phyloP scores from a whole-genome alignment of 2,329 filamentous ascomycete genomes.

The Fusarium chuoi region DNA sequence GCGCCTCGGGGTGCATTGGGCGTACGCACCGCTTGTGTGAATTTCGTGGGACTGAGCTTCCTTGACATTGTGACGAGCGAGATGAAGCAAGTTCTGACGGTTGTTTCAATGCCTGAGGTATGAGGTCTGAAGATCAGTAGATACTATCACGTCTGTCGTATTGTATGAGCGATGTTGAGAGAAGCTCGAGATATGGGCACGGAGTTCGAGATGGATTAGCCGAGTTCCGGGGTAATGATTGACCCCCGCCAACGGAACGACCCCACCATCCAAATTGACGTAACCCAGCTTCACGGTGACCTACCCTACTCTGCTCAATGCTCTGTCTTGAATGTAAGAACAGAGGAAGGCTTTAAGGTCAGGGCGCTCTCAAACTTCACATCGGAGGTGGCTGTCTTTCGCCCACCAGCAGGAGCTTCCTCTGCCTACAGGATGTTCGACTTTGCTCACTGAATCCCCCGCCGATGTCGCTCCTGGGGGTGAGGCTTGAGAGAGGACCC shows the following conservation, averaged over 20 bases:
- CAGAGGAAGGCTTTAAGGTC: rapidly evolving
- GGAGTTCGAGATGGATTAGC: constrained; percentile 13
- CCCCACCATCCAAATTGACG: constrained; percentile 13
- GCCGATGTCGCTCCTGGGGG: neutral
- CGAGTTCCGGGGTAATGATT: constrained; percentile 10
- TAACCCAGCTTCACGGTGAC: neutral
- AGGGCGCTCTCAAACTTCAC: rapidly evolving
- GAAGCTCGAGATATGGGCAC: neutral
- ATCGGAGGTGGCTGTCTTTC: neutral
- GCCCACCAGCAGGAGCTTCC: rapidly evolving
- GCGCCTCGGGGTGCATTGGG: neutral
- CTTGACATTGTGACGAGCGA: constrained; percentile 44
- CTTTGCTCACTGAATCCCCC: too few relatives aligned
- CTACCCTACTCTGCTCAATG: neutral
- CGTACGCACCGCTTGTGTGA: constrained; percentile 49
- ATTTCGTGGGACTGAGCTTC: constrained; percentile 48
- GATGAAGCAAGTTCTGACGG: too few relatives aligned
- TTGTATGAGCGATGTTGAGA: neutral
- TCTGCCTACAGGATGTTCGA: rapidly evolving
- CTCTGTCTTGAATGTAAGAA: rapidly evolving
- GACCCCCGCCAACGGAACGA: constrained; percentile 2
- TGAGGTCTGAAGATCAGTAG: rapidly evolving
- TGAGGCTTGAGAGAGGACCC: neutral
- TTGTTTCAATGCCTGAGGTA: rapidly evolving
- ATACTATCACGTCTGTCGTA: neutral